Evolutionary conservation across 1,139 yeast species (phyloP).

Genomic region (Suhomyces panamericanus): DNA sequence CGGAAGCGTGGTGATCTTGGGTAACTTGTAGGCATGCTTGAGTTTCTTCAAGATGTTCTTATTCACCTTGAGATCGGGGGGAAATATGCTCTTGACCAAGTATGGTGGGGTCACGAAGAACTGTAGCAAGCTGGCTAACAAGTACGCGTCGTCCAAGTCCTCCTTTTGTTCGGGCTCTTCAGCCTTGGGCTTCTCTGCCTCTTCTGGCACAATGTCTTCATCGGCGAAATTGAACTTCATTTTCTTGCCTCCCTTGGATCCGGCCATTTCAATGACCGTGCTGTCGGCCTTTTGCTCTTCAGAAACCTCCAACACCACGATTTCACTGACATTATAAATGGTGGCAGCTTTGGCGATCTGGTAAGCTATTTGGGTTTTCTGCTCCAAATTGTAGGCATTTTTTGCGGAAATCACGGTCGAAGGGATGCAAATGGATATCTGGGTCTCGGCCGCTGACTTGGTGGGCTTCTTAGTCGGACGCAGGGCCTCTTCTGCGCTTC

Average conservation of each 20-base stretch:
- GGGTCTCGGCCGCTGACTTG: slow-evolving; percentile 23
- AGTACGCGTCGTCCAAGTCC: slow-evolving; percentile 38
- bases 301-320: slow-evolving; percentile 63
- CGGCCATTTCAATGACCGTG: slow-evolving; percentile 25
- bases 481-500: slow-evolving; percentile 23
- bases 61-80: slow-evolving; percentile 17
- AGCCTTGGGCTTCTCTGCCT: slow-evolving; percentile 5
- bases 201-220: slow-evolving; percentile 19
- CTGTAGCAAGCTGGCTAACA: slow-evolving; percentile 72
- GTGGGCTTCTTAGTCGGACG: slow-evolving; percentile 36
- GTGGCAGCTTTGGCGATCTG: slow-evolving; percentile 79
- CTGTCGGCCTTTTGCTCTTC: slow-evolving; percentile 15
- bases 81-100: slow-evolving; percentile 62
- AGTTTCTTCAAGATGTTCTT: slow-evolving; percentile 46
- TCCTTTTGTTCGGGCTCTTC: slow-evolving; percentile 21
- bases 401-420: slow-evolving; percentile 52
- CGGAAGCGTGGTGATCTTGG: slow-evolving; percentile 72
- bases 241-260: slow-evolving; percentile 30
- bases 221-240: slow-evolving; percentile 41
- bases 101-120: slow-evolving; percentile 87
- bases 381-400: slow-evolving; percentile 66
- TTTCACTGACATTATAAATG: slow-evolving; percentile 67
- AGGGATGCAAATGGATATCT: slow-evolving; percentile 62
- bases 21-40: slow-evolving; percentile 66
- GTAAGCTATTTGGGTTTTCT: slow-evolving; percentile 69